Evolutionary conservation across 148 eudicot genomes (phyloP).

Genomic region (Chenopodium quinoa): DNA sequence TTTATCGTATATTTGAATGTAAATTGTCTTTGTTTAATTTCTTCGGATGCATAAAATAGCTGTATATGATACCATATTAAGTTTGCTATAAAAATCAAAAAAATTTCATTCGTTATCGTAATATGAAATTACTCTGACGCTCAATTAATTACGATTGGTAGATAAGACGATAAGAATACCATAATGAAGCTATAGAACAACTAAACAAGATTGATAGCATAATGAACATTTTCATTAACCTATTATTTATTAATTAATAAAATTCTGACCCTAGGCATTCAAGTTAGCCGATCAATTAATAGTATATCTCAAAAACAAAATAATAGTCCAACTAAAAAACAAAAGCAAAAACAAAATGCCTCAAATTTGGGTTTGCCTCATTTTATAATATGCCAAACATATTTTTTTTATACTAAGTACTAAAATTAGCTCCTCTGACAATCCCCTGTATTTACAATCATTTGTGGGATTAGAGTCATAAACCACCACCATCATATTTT

Average conservation of each 20-base stretch:
- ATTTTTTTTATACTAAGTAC: neutral
- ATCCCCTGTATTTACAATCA: conserved; percentile 27
- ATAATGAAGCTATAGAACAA: neutral
- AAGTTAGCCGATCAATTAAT: conserved; percentile 2
- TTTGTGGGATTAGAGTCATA: conserved; percentile 18
- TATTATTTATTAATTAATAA: neutral
- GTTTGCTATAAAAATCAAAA: too few relatives aligned
- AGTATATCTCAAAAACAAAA: neutral
- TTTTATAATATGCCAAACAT: conserved; percentile 6
- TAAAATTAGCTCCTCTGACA: conserved; percentile 23
- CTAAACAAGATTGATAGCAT: neutral
- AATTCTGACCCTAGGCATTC: neutral
- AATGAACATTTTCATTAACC: neutral
- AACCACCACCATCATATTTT: neutral
- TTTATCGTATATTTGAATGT: too few relatives aligned
- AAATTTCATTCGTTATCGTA: too few relatives aligned
- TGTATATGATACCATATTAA: too few relatives aligned
- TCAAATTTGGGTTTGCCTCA: conserved; percentile 8
- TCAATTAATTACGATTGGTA: too few relatives aligned
- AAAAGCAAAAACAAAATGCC: conserved; percentile 8
- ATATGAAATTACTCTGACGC: too few relatives aligned
- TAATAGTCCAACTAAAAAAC: conserved; percentile 1
- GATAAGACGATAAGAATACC: neutral
- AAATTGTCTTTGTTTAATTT: too few relatives aligned
- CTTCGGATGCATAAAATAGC: too few relatives aligned